Percentiles rank a stretch among this genome's conserved stretches.
These are phyloP conservation scores for Colletotrichum spaethianum DNA, from an alignment of 2,329 filamentous ascomycete species.

Conservation along the genomic window DNA sequence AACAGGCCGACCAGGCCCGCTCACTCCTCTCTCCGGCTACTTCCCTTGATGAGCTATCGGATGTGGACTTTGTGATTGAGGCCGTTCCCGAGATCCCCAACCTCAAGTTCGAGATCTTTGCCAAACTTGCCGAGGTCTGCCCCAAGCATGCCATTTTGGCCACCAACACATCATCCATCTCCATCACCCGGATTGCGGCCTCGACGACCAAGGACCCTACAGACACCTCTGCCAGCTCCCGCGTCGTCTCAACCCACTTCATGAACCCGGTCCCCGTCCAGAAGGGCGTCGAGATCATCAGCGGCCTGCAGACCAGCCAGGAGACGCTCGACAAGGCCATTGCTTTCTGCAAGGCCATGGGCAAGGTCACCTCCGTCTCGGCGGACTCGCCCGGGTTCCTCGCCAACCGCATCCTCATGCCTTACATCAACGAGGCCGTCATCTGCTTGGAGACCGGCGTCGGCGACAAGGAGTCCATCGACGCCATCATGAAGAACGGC, in stretches of 20 bases:
- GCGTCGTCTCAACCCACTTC: slow-evolving; percentile 96
- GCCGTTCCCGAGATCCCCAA: slow-evolving; percentile 93
- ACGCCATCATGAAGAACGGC: slow-evolving; percentile 99
- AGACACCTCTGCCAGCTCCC: slow-evolving; percentile 84
- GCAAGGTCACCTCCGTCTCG: slow-evolving; percentile 89
- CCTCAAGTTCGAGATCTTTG: slow-evolving; percentile 91
- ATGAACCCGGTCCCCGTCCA: slow-evolving; percentile 99
- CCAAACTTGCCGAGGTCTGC: slow-evolving; percentile 84
- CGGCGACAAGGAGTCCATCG: slow-evolving; percentile 90
- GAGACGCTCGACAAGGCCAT: slow-evolving; percentile 87
- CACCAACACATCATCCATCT: slow-evolving; percentile 99
- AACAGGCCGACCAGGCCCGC: slow-evolving; percentile 81
- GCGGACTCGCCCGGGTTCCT: slow-evolving; percentile 95
- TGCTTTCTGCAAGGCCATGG: slow-evolving; percentile 90
- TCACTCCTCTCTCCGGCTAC: slow-evolving; percentile 79
- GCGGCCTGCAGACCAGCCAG: slow-evolving; percentile 89
- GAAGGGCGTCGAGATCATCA: slow-evolving; percentile 98
- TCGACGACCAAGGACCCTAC: slow-evolving; percentile 84
- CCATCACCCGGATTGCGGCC: slow-evolving; percentile 95
- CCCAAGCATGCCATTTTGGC: slow-evolving; percentile 90
- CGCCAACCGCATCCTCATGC: slow-evolving; percentile 97
- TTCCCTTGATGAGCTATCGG: slow-evolving; percentile 80
- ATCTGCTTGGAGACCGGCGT: slow-evolving; percentile 96
- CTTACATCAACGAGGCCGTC: slow-evolving; percentile 98
- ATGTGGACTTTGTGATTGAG: slow-evolving; percentile 98